A percentile compares a stretch with the other conserved stretches of the same genome.
phyloP scores from a whole-genome alignment of 768 basidiomycete species.

The Russula foetens region DNA sequence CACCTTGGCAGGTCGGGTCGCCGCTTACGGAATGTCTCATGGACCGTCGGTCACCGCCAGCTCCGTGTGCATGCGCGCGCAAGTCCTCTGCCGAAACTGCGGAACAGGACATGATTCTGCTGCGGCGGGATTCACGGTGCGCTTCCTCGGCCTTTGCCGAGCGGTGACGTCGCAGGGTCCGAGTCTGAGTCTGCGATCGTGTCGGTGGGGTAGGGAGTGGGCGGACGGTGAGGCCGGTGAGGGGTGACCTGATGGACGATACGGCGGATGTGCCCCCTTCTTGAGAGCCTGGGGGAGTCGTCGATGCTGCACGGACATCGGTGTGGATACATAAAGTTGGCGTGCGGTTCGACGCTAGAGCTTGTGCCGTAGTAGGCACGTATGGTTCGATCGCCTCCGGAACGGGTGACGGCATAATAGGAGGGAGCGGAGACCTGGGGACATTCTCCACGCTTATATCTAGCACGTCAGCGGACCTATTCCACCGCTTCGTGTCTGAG shows the following conservation, averaged over 20 bases:
- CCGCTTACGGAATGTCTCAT: not conserved
- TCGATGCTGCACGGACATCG: not conserved
- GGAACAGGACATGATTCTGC: not conserved
- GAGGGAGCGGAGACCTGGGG: not conserved
- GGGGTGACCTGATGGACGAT: too few species aligned
- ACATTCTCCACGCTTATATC: constrained; percentile 12
- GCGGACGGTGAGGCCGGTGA: constrained; percentile 5
- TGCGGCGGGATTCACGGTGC: not conserved
- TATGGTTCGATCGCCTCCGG: constrained; percentile 7
- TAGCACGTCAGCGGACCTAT: not conserved
- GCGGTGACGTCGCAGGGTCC: not conserved
- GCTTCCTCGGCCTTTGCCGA: constrained; percentile 6
- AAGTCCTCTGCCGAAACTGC: constrained; percentile 8
- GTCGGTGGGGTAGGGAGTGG: constrained; percentile 6
- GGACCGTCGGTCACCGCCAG: not conserved
- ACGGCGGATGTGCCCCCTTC: not conserved
- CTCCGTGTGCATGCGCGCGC: not conserved
- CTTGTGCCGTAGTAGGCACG: not conserved
- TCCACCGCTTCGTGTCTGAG: not conserved
- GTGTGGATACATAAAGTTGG: constrained; percentile 1
- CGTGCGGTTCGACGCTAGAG: not conserved
- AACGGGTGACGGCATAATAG: not conserved
- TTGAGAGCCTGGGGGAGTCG: not conserved
- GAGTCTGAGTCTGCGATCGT: not conserved
- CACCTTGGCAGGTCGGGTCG: not conserved